Evolutionary conservation across 805 yeast species (phyloP).

Genomic region (Suhomyces sp.): DNA sequence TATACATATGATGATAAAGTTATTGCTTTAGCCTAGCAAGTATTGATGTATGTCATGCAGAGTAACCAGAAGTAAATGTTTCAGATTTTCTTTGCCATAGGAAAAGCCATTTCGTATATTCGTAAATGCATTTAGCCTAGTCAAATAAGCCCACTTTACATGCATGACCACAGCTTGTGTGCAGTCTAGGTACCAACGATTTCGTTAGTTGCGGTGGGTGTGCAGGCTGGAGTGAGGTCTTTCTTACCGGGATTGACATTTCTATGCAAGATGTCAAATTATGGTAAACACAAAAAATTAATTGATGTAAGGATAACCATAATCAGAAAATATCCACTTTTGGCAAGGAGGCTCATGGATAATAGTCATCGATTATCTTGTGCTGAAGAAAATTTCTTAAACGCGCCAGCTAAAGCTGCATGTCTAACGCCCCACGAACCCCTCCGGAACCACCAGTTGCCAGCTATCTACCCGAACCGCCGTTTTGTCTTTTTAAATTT

Average conservation of each 20-base stretch:
- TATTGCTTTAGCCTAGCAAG: neutral
- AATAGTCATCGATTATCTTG: neutral
- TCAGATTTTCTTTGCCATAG: neutral
- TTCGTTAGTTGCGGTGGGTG: neutral
- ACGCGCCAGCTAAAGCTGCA: neutral
- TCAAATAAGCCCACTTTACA: neutral
- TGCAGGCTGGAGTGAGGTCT: neutral
- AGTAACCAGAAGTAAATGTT: neutral
- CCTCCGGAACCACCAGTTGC: neutral
- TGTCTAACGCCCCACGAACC: neutral
- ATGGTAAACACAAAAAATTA: neutral
- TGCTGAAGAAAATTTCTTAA: neutral
- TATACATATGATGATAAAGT: neutral
- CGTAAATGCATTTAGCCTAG: neutral
- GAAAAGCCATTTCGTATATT: neutral
- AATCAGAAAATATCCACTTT: neutral
- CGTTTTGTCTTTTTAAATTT: neutral
- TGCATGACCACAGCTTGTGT: neutral
- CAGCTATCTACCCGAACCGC: neutral
- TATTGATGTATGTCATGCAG: neutral
- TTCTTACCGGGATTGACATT: conserved; percentile 5
- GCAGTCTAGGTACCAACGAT: neutral
- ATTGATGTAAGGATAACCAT: neutral
- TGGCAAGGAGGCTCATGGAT: neutral
- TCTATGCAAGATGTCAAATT: neutral